Percentiles rank a stretch among this genome's conserved stretches.
Evolutionary conservation across 192 early-diverging fungal genomes (phyloP).

Genomic region (Dispira simplex): DNA sequence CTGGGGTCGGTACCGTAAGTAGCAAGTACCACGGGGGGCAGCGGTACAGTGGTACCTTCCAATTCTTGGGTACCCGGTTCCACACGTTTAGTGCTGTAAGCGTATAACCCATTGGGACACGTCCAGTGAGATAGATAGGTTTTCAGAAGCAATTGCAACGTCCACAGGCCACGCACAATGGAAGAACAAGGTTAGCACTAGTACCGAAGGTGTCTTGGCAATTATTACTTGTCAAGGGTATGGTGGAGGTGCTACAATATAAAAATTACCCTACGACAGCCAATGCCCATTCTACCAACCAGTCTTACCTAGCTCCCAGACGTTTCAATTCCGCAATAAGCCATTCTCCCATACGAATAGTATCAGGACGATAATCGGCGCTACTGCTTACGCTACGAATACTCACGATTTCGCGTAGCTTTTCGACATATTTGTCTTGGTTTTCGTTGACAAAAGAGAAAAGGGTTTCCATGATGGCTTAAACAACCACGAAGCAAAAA

Average conservation of each 20-base stretch:
- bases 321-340: slow-evolving; percentile 54
- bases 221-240: too few relatives aligned
- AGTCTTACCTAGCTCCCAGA: slow-evolving; percentile 45
- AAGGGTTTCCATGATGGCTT: slow-evolving; percentile 33
- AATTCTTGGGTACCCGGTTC: slow-evolving; percentile 73
- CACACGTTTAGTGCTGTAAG: slow-evolving; percentile 24
- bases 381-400: slow-evolving; percentile 72
- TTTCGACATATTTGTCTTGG: slow-evolving; percentile 66
- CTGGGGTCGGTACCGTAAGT: slow-evolving; percentile 75
- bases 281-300: not conserved
- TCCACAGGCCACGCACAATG: too few relatives aligned
- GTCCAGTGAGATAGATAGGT: too few relatives aligned
- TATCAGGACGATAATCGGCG: slow-evolving; percentile 54
- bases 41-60: slow-evolving; percentile 57
- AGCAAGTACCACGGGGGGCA: slow-evolving; percentile 87
- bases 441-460: slow-evolving; percentile 61
- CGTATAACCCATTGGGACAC: not conserved
- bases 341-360: slow-evolving; percentile 84
- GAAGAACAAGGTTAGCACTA: too few relatives aligned
- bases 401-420: slow-evolving; percentile 74
- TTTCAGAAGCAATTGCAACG: too few relatives aligned
- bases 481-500: not conserved
- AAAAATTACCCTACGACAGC: too few relatives aligned
- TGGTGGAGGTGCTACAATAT: too few relatives aligned
- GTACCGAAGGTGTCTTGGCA: too few relatives aligned